Evolutionary conservation across 1,139 yeast genomes (phyloP).

Genomic region (Pichia kudriavzevii): DNA sequence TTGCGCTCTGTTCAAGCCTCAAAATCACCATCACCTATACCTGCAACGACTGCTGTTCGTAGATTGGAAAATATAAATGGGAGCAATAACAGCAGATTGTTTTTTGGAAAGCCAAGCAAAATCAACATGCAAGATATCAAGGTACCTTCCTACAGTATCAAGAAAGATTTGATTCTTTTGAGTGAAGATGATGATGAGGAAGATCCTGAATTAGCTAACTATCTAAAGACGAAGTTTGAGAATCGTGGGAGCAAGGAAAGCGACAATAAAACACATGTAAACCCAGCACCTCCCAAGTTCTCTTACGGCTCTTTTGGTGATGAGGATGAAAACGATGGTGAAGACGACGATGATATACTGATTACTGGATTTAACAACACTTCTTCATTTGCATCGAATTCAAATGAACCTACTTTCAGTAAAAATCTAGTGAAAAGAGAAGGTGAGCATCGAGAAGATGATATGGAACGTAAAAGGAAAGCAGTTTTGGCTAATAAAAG

Average conservation of each 20-base stretch:
- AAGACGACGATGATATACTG: conserved; percentile 19
- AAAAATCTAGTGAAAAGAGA: neutral
- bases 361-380: conserved; percentile 10
- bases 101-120: neutral
- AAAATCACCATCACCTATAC: neutral
- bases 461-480: conserved; percentile 6
- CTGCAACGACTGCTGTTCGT: neutral
- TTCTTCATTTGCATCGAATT: neutral
- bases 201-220: too few relatives aligned
- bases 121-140: too few relatives aligned
- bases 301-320: conserved; percentile 2
- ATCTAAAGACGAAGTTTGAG: too few relatives aligned
- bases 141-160: too few relatives aligned
- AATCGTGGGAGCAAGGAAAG: neutral
- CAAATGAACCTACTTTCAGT: neutral
- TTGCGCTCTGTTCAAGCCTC: neutral
- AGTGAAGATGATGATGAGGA: too few relatives aligned
- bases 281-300: neutral
- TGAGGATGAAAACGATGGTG: conserved; percentile 8
- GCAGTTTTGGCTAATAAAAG: conserved; percentile 5
- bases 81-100: neutral
- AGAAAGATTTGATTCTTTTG: too few relatives aligned
- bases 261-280: neutral
- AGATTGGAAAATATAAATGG: conserved; percentile 1
- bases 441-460: neutral